Evolutionary conservation across 306 rosid species (phyloP).

Genomic region (Lathyrus sativus): DNA sequence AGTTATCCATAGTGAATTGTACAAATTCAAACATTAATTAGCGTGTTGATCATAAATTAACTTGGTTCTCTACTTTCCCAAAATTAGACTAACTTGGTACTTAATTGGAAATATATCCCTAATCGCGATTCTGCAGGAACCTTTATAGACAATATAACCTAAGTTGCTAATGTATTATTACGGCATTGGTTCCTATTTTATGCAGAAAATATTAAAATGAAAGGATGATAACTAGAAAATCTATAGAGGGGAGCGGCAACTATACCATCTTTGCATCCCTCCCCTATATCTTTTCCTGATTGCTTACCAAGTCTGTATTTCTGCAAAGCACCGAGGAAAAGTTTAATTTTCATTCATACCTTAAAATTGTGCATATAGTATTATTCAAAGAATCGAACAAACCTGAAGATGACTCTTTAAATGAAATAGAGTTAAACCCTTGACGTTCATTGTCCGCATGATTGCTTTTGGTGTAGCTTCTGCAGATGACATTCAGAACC

Average conservation of each 20-base stretch:
- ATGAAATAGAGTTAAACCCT: constrained; percentile 96
- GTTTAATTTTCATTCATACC: constrained; percentile 33
- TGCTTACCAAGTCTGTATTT: constrained; percentile 97
- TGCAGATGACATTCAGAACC: constrained; percentile 55
- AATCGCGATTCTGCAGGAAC: background rate
- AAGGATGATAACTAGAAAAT: constrained; percentile 37
- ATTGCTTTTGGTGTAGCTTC: constrained; percentile 99
- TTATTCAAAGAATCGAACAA: constrained; percentile 28
- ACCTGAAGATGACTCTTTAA: constrained; percentile 99
- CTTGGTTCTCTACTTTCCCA: constrained; percentile 4
- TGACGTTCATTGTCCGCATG: constrained; percentile 99
- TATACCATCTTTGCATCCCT: constrained; percentile 88
- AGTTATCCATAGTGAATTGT: background rate
- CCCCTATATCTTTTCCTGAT: constrained; percentile 90
- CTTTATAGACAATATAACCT: constrained; percentile 22
- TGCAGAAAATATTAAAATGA: constrained; percentile 33
- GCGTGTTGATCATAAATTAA: constrained; percentile 10
- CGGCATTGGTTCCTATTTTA: constrained; percentile 10
- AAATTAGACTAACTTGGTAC: constrained; percentile 12
- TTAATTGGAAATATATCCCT: constrained; percentile 17
- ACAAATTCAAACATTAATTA: constrained; percentile 10
- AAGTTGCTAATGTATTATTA: constrained; percentile 20
- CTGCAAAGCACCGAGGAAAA: constrained; percentile 56
- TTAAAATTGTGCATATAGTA: background rate
- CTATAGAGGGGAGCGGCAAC: constrained; percentile 38